Conservation (phyloP, 805 yeast genomes). For the Myxozyma neotropica region DNA sequence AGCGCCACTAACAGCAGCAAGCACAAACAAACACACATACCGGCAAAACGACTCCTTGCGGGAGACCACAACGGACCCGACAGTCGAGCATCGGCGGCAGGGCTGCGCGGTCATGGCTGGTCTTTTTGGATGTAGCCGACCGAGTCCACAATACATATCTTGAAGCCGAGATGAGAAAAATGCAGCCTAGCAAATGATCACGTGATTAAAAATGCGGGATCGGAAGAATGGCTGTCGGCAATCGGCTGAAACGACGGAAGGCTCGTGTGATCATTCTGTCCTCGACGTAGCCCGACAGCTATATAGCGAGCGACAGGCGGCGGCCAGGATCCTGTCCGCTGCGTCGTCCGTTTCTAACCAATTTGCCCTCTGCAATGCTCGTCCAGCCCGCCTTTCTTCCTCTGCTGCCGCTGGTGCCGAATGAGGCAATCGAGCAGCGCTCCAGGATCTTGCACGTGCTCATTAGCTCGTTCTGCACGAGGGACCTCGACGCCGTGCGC, state of each 20-base stretch:
- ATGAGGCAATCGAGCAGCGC: not conserved
- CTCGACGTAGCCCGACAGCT: not conserved
- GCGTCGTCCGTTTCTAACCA: too few relatives aligned
- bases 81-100: slow-evolving; percentile 14
- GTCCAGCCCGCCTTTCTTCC: not conserved
- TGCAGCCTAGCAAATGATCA: not conserved
- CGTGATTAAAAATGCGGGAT: not conserved
- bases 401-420: slow-evolving; percentile 5
- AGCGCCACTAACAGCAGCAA: not conserved
- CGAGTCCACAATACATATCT: too few relatives aligned
- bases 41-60: slow-evolving; percentile 69
- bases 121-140: too few relatives aligned
- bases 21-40: slow-evolving; percentile 16
- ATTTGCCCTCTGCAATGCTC: too few relatives aligned
- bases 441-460: not conserved
- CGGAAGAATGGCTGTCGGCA: not conserved
- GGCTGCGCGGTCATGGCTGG: slow-evolving; percentile 3
- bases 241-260: not conserved
- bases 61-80: slow-evolving; percentile 50
- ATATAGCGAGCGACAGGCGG: not conserved
- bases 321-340: too few relatives aligned
- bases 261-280: not conserved
- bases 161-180: not conserved
- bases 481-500: slow-evolving; percentile 13
- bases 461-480: slow-evolving; percentile 11